Conservation (phyloP, 371 early-diverging fungal genomes). For the Syncephalastrum monosporum region DNA sequence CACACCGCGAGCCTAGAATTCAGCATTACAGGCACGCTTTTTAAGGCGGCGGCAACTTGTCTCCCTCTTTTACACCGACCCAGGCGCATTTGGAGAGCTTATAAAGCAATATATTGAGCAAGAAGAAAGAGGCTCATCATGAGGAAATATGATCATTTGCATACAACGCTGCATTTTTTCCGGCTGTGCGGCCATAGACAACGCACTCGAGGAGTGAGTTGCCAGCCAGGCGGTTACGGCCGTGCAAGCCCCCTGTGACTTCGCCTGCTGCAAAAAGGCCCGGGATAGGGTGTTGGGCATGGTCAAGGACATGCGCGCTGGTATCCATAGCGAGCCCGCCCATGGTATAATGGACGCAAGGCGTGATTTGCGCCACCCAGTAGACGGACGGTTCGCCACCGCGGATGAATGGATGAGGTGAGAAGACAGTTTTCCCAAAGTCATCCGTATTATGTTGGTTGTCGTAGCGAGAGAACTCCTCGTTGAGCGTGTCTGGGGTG, state of each 20-base stretch:
- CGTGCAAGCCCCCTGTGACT: constrained; percentile 80
- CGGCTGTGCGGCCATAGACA: constrained; percentile 83
- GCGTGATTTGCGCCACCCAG: constrained; percentile 73
- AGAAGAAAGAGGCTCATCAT: neutral
- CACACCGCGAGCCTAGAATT: neutral
- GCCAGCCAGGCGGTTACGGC: constrained; percentile 81
- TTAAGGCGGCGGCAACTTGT: constrained; percentile 10
- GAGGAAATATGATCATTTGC: constrained; percentile 5
- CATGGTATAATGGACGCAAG: constrained; percentile 88
- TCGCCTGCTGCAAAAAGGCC: constrained; percentile 80
- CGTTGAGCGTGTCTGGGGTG: constrained; percentile 32
- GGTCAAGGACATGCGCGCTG: constrained; percentile 40
- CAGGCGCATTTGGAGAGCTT: constrained; percentile 15
- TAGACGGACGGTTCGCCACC: constrained; percentile 45
- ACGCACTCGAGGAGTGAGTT: constrained; percentile 84
- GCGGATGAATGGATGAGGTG: too few species aligned
- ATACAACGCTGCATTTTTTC: constrained; percentile 47
- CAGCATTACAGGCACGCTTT: neutral
- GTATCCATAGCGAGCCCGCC: constrained; percentile 75
- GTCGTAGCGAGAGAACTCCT: constrained; percentile 65
- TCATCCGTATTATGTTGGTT: constrained; percentile 18
- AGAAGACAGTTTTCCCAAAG: constrained; percentile 71
- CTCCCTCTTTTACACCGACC: constrained; percentile 22
- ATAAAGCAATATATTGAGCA: constrained; percentile 3
- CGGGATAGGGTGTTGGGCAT: constrained; percentile 11